Evolutionary conservation across 2,329 filamentous ascomycete species (phyloP).

Genomic region (Phialophora verrucosa): DNA sequence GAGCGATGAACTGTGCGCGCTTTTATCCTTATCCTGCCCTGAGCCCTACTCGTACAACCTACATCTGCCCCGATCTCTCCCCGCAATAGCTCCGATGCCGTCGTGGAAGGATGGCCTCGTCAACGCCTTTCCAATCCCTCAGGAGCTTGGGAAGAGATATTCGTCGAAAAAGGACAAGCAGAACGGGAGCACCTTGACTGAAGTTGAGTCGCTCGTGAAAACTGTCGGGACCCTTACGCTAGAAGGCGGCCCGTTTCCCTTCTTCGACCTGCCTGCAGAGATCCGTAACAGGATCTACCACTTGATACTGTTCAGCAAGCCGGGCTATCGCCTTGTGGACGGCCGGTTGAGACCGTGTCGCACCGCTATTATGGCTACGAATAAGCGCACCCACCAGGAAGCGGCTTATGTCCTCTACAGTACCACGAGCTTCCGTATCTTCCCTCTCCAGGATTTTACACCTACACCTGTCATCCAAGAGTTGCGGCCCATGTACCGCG

Average conservation of each 20-base stretch:
- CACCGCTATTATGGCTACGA: constrained; percentile 48
- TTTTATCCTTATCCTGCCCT: constrained; percentile 3
- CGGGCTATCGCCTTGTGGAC: constrained; percentile 40
- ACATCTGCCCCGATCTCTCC: not conserved
- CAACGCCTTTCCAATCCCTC: constrained; percentile 39
- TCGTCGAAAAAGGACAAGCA: constrained; percentile 37
- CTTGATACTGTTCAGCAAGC: constrained; percentile 29
- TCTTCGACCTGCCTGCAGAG: constrained; percentile 61
- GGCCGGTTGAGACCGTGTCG: constrained; percentile 26
- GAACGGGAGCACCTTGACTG: constrained; percentile 16
- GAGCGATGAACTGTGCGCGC: constrained; percentile 19
- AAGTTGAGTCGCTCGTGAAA: constrained; percentile 20
- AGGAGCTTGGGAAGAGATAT: constrained; percentile 38
- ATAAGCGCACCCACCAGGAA: constrained; percentile 56
- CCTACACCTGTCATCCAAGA: constrained; percentile 53
- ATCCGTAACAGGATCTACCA: constrained; percentile 57
- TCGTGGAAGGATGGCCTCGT: constrained; percentile 39
- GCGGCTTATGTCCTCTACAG: constrained; percentile 59
- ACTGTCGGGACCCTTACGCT: constrained; percentile 9
- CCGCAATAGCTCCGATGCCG: constrained; percentile 28
- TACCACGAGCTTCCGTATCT: constrained; percentile 59
- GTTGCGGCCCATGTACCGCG: constrained; percentile 58
- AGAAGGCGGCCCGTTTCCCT: constrained; percentile 50
- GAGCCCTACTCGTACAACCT: not conserved
- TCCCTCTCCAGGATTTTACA: constrained; percentile 58